Conservation (phyloP, 2,329 filamentous ascomycete species). For the Penicillium sp. region DNA sequence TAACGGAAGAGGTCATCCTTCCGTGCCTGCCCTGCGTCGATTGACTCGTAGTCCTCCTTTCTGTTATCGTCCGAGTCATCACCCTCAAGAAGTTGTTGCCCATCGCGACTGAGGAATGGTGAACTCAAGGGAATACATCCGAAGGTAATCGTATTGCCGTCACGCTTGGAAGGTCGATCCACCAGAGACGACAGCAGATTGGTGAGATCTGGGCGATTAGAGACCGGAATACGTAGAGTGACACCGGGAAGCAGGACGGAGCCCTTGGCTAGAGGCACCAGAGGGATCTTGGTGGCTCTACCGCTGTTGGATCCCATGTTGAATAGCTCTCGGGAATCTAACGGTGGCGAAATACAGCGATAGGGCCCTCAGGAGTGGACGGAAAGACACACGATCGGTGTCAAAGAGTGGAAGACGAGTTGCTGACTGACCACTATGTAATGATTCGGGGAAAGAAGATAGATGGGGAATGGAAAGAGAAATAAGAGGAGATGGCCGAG, state of each 20-base stretch:
- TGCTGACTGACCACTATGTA: neutral
- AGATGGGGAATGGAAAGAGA: neutral
- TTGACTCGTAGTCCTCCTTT: slow-evolving; percentile 50
- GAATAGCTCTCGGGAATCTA: neutral
- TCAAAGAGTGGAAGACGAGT: neutral
- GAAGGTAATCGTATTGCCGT: slow-evolving; percentile 72
- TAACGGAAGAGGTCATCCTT: slow-evolving; percentile 79
- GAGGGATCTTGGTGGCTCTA: slow-evolving; percentile 60
- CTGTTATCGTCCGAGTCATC: slow-evolving; percentile 57
- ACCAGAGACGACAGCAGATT: slow-evolving; percentile 85
- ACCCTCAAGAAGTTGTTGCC: slow-evolving; percentile 73
- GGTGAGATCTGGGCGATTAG: slow-evolving; percentile 82
- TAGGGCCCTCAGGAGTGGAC: neutral
- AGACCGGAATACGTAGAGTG: slow-evolving; percentile 80
- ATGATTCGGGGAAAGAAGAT: neutral
- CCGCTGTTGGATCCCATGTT: slow-evolving; percentile 45
- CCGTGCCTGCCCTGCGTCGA: slow-evolving; percentile 63
- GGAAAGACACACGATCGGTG: neutral
- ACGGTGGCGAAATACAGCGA: slow-evolving; percentile 7
- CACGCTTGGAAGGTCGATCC: slow-evolving; percentile 66
- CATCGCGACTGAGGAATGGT: slow-evolving; percentile 71
- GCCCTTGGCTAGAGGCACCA: slow-evolving; percentile 81
- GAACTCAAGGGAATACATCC: slow-evolving; percentile 86
- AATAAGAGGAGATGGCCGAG: slow-evolving; percentile 10
- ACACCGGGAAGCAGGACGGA: slow-evolving; percentile 84